Percentiles rank a stretch among this genome's conserved stretches.
These are phyloP conservation scores for Ophiosphaerella korrae DNA, from an alignment of 2,329 filamentous ascomycete species.

Conservation along the genomic window DNA sequence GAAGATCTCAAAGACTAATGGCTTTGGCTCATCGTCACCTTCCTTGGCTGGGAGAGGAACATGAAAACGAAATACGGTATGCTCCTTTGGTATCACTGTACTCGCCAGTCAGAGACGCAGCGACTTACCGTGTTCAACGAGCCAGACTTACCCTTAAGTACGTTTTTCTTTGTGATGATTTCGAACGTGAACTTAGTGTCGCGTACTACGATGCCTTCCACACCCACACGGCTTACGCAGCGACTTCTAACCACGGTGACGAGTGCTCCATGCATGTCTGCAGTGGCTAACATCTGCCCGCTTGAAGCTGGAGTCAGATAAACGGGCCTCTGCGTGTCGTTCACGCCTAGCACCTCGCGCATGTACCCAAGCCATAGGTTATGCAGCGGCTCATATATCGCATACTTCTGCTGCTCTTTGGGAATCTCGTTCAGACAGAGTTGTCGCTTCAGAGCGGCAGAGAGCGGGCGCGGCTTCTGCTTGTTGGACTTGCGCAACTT, in stretches of 20 bases:
- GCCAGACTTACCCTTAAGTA: constrained; percentile 65
- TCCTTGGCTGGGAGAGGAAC: constrained; percentile 58
- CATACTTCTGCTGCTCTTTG: constrained; percentile 70
- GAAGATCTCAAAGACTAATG: constrained; percentile 80
- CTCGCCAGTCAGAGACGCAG: constrained; percentile 3
- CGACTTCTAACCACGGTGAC: constrained; percentile 81
- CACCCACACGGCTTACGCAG: constrained; percentile 80
- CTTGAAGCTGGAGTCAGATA: constrained; percentile 65
- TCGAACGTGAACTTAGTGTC: constrained; percentile 89
- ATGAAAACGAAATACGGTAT: constrained; percentile 80
- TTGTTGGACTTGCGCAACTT: constrained; percentile 39
- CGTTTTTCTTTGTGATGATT: constrained; percentile 73
- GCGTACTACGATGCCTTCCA: constrained; percentile 84
- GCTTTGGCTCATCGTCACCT: constrained; percentile 39
- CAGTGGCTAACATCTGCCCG: constrained; percentile 75
- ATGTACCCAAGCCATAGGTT: constrained; percentile 84
- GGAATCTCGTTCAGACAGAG: constrained; percentile 78
- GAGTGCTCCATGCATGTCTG: constrained; percentile 88
- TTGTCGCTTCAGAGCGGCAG: constrained; percentile 75
- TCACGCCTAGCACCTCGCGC: constrained; percentile 74
- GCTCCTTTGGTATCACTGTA: constrained; percentile 80
- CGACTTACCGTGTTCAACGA: constrained; percentile 12
- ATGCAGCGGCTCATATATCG: constrained; percentile 77
- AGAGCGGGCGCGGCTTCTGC: constrained; percentile 70
- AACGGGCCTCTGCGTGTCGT: constrained; percentile 46